Percentiles rank a stretch among this genome's conserved stretches.
These are phyloP conservation scores for Toxoplasma gondii DNA, from an alignment of 169 alveolate genomes.

Conservation along the genomic window DNA sequence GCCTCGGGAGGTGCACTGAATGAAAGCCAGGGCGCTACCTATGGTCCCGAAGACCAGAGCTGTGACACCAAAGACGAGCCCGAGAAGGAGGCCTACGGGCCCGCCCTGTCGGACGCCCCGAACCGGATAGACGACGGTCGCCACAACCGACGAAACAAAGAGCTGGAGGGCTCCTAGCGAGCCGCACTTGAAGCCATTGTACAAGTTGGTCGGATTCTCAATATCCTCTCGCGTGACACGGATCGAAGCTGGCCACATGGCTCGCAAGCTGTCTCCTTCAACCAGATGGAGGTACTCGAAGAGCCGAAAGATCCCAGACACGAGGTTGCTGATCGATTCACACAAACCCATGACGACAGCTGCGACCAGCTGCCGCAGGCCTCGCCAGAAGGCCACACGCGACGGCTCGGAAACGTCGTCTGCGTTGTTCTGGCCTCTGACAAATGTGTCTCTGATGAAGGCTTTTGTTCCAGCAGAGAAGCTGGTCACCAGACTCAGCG, in stretches of 20 bases:
- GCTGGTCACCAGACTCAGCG: conserved; percentile 63
- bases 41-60: conserved; percentile 27
- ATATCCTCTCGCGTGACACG: conserved; percentile 38
- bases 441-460: background rate
- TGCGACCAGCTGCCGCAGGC: background rate
- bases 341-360: conserved; percentile 30
- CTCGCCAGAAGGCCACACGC: background rate
- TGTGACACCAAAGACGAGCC: background rate
- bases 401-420: background rate
- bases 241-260: conserved; percentile 62
- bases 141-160: background rate
- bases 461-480: conserved; percentile 58
- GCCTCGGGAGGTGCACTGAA: background rate
- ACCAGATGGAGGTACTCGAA: conserved; percentile 31
- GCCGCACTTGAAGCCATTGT: conserved; percentile 39
- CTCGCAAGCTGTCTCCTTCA: conserved; percentile 40
- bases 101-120: conserved; percentile 4
- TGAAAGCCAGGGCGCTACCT: background rate
- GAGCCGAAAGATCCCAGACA: conserved; percentile 48
- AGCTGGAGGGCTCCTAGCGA: background rate
- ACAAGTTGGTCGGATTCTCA: conserved; percentile 52
- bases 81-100: background rate
- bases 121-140: background rate
- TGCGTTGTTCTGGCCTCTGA: background rate
- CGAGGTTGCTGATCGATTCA: conserved; percentile 60